These are phyloP conservation scores for Castanea mollissima DNA, from an alignment of 306 rosid genomes.

Conservation along the genomic window DNA sequence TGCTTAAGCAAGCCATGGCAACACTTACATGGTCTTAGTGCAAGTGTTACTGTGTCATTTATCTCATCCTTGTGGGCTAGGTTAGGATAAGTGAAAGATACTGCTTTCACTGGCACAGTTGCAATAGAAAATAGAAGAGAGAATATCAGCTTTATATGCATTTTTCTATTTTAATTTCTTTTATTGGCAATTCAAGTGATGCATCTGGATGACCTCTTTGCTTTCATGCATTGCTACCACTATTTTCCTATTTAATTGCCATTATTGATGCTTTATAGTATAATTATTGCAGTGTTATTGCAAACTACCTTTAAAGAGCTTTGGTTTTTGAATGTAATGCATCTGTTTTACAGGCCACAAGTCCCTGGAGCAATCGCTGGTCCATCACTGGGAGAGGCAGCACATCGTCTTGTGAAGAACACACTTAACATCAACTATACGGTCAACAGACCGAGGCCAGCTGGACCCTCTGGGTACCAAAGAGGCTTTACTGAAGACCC, in stretches of 20 bases:
- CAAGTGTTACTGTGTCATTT: conserved; percentile 9
- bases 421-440: conserved; percentile 57
- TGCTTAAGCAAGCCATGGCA: conserved; percentile 6
- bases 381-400: conserved; percentile 86
- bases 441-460: conserved; percentile 49
- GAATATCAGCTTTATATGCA: background rate
- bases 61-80: background rate
- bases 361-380: conserved; percentile 88
- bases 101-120: background rate
- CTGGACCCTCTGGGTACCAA: conserved; percentile 74
- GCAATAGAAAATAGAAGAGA: background rate
- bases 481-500: conserved; percentile 64
- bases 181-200: background rate
- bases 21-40: conserved; percentile 11
- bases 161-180: background rate
- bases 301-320: conserved; percentile 1
- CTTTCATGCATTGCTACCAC: background rate
- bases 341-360: conserved; percentile 56
- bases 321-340: conserved; percentile 19
- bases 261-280: too few relatives aligned
- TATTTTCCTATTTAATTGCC: background rate
- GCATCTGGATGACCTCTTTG: too few relatives aligned
- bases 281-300: background rate
- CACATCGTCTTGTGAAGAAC: conserved; percentile 90
- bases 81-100: background rate